Evolutionary conservation across 2,329 filamentous ascomycete species (phyloP), one percentile per base, ranked within the genome.

Genomic region (Pseudogymnoascus sp.): DNA sequence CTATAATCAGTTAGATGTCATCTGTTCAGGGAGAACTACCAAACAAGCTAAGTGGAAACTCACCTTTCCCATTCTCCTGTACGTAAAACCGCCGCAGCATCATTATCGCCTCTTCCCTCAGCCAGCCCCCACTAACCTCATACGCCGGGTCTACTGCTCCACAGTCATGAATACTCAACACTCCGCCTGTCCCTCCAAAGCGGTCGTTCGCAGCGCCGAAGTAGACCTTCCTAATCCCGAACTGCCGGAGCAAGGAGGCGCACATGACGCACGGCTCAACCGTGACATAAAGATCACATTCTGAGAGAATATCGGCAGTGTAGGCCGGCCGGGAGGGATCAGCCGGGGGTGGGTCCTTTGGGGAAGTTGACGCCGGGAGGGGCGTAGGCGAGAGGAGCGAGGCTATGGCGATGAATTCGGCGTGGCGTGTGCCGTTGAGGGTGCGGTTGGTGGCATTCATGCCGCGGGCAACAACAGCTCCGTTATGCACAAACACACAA

Each of bases 201-300:
- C 96, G 90, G 78, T 99, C 95, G 74, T 99, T 99, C 70, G 90
- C 86, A 65, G 93, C 96, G 4, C 95, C 96, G 75, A 95, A 99
- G 75, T 93, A 97, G 33, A 99, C 95, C 68, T 88, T 89, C 66
- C 89, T 85, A 75, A 99, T 92, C 13, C 86, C 85, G 67, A 96
- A 88, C 76, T 99, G 96, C 61, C 92, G 86, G 61, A 99, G 82
- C 62, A 96, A 86, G 6, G 92, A 96, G 11, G 95, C 95, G 74
- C 95, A 99, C 95, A 99, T 99, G 78, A 99, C 91, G 75, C 95
- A 99, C 4, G 95, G 95, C 77, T 99, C 96, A 62, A 99, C 93
- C 0, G 95, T 99, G 59, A 99, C 95, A 75, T 99, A 99, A 61
- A 99, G 84, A 71, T 89, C 86, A 69, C 82, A 82, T 67, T 93